Evolutionary conservation across 371 early-diverging fungal species (phyloP), one percentile per base, ranked within the genome.

Genomic region (Apophysomyces elegans): DNA sequence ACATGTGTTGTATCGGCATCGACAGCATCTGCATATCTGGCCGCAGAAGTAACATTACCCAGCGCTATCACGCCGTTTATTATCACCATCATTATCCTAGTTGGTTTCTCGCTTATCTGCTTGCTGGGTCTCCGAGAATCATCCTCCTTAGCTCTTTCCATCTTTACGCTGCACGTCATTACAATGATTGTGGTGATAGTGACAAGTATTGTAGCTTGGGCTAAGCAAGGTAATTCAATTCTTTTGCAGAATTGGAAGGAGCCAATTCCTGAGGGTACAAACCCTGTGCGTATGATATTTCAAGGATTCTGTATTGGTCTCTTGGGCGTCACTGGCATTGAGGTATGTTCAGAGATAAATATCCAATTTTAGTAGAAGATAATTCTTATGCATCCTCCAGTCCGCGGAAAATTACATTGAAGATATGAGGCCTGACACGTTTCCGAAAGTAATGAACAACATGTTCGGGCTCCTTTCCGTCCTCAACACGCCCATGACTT

Each of bases 1-100:
- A 84, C 86, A 2, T 84, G 86, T 45, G 84, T 83, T 9, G 85
- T 86, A 37, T 80, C 84, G 4, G 86, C 86, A 7, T 79, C 86
- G 1, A 76, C 88, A 0, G 85, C 86, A 2, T 68, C 83, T 8
- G 80, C 85, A 32, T 86, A 88, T 64, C 38, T 81, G 18, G 74
- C 81, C 1, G 74, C 74, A 18, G 77, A 85, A 72, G 78, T 82
- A 9, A 58, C 63, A n/a, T 62, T 78, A 37, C 79, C 75, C 18
- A 46, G 18, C 2, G 54, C 56, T 0, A 14, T 74, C 57, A 63
- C 70, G 4, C 62, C 72, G 1, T 84, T 85, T 69, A 46, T 69
- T 56, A 21, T 82, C 7, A 79, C 88, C 1, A 73, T 87, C 21
- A 67, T 69, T 3, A 69, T 87, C 8, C 69, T 87, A 56, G 59